Percentiles rank a stretch among this genome's conserved stretches.
Conservation (phyloP, 345 rosid genomes). For the Eucalyptus caleyi region DNA sequence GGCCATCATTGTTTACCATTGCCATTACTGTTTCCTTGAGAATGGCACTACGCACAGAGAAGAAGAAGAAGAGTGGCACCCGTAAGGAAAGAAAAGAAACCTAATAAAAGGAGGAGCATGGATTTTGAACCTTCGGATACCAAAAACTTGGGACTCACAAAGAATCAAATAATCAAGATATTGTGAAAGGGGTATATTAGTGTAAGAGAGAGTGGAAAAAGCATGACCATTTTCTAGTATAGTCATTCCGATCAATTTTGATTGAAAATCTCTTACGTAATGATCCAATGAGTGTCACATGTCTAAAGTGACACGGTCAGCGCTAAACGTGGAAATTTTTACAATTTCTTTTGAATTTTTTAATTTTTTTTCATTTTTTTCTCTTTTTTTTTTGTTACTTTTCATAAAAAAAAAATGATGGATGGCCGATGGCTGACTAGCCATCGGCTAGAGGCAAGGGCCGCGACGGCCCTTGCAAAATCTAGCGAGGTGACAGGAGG, state of each 20-base stretch:
- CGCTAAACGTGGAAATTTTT: accelerated
- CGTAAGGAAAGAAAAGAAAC: background rate
- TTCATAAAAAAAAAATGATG: no score
- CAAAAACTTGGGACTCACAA: background rate
- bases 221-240: accelerated
- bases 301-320: accelerated
- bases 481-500: background rate
- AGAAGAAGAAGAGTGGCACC: background rate
- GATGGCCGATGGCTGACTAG: accelerated
- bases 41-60: background rate
- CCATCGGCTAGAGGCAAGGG: accelerated
- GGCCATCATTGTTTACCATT: background rate
- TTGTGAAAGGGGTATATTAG: background rate
- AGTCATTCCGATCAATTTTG: no score
- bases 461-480: accelerated
- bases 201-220: background rate
- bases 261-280: no score
- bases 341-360: no score
- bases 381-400: no score
- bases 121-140: background rate
- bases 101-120: background rate
- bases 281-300: accelerated
- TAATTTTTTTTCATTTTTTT: no score
- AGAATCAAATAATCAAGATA: no score
- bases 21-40: background rate